Evolutionary conservation across 805 yeast species (phyloP), one percentile per base, ranked within the genome.

Genomic region (Blastobotrys muscicola): DNA sequence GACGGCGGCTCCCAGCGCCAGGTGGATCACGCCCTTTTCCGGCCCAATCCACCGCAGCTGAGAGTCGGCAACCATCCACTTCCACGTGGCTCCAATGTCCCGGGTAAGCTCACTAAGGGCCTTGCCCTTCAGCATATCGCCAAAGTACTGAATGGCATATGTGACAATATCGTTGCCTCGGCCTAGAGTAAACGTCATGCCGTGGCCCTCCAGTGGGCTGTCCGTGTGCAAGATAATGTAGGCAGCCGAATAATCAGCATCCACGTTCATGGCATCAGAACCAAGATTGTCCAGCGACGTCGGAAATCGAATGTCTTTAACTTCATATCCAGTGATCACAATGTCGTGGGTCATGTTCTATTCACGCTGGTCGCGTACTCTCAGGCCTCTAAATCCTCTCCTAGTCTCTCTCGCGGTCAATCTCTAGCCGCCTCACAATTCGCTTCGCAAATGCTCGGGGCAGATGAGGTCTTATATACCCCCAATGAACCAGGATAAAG

Each of bases 1-100:
- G 41, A 67, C 65, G 4, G 63, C 57, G 11, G 71, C 66, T 10
- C 68, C 69, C 26, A 66, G 56, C 10, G 69, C 71, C 40, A 68
- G 56, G 46, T 67, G 71, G 32, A 64, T 64, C 16, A 64, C 64
- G 14, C 70, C 68, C 46, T 67, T 66, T 47, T 68, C 72, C n/a
- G 71, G 71, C 8, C 71, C 71, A 42, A 68, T 55, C 71, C 72
- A 68, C 43, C 71, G 62, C 46, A 64, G 58, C 47, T 66, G 71
- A 16, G 65, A 57, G 46, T 68, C 71, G 9, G 61, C 51, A 11
- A 68, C 68, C 47, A 68, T 56, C 43, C 61, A 56, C 44, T 62
- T 57, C 71, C 71, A 68, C 10, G 70, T 66, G 12, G 55, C 57
- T 6, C 70, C 71, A 55, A 68, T 62, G 45, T 67, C 61, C n/a